These are phyloP conservation scores for Ampelomyces quisqualis DNA, from an alignment of 2,329 filamentous ascomycete species.

Conservation along the genomic window DNA sequence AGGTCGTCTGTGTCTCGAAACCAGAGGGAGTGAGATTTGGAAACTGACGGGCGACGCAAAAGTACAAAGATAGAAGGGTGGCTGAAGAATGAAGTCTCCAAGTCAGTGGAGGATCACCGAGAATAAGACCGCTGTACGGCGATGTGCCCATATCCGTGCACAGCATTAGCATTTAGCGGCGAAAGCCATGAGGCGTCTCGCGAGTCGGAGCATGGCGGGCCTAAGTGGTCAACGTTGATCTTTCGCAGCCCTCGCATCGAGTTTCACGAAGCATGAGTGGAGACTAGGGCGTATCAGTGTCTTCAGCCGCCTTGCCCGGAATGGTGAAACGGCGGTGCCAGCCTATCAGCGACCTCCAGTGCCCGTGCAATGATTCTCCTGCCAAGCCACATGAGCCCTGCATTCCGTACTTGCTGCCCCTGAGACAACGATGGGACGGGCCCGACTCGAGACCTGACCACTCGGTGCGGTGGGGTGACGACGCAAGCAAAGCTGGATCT, in stretches of 20 bases:
- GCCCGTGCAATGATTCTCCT: slow-evolving; percentile 29
- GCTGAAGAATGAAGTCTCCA: slow-evolving; percentile 26
- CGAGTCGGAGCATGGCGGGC: slow-evolving; percentile 22
- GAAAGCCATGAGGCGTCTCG: slow-evolving; percentile 27
- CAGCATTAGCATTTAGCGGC: slow-evolving; percentile 17
- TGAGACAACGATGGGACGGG: slow-evolving; percentile 13
- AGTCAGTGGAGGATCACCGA: slow-evolving; percentile 18
- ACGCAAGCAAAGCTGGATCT: slow-evolving; percentile 8
- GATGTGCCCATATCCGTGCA: slow-evolving; percentile 30
- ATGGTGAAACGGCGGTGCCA: slow-evolving; percentile 6
- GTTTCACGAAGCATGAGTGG: slow-evolving; percentile 40
- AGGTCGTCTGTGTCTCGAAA: slow-evolving; percentile 35
- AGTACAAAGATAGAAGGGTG: slow-evolving; percentile 28
- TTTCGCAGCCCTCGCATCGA: slow-evolving; percentile 24
- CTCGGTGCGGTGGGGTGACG: slow-evolving; percentile 15
- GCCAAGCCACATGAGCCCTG: slow-evolving; percentile 32
- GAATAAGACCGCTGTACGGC: slow-evolving; percentile 30
- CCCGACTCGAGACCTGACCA: slow-evolving; percentile 9
- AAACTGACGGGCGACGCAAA: slow-evolving; percentile 17
- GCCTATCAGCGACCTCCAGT: slow-evolving; percentile 25
- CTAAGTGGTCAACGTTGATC: slow-evolving; percentile 30
- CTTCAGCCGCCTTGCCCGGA: slow-evolving; percentile 22
- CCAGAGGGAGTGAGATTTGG: slow-evolving; percentile 28
- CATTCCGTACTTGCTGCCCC: slow-evolving; percentile 17
- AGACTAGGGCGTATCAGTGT: slow-evolving; percentile 38